Conservation (phyloP, 768 basidiomycete genomes). For the Tulasnella sp. region DNA sequence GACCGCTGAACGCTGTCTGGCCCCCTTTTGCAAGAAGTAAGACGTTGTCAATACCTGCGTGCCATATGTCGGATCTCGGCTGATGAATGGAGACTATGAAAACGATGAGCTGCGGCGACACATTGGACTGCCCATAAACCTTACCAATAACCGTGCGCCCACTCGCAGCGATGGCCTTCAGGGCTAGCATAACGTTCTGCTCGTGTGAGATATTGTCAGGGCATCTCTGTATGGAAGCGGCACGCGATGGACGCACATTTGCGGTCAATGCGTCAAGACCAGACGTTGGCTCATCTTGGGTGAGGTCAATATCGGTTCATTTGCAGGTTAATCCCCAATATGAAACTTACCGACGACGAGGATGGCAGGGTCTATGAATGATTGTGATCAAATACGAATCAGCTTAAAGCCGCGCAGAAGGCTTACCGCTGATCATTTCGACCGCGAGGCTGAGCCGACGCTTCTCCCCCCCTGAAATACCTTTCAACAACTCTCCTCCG, state of each 20-base stretch:
- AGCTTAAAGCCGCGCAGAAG: no score
- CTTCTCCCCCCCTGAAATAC: constrained; percentile 43
- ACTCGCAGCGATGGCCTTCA: constrained; percentile 32
- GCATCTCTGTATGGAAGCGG: background rate
- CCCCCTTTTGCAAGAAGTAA: constrained; percentile 29
- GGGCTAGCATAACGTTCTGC: constrained; percentile 35
- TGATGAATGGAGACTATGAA: constrained; percentile 29
- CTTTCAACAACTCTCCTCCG: constrained; percentile 35
- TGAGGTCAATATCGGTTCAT: background rate
- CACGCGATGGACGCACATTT: background rate
- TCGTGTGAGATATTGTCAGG: background rate
- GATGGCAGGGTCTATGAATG: constrained; percentile 32
- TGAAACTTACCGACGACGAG: constrained; percentile 25
- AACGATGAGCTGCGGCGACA: background rate
- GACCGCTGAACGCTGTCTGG: constrained; percentile 18
- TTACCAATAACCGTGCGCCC: constrained; percentile 35
- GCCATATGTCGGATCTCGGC: constrained; percentile 31
- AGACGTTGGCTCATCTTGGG: constrained; percentile 24
- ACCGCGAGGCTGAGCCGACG: constrained; percentile 36
- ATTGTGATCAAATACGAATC: background rate
- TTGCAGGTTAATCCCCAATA: background rate
- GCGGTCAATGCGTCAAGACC: constrained; percentile 39
- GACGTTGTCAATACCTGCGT: constrained; percentile 27
- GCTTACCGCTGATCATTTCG: constrained; percentile 25
- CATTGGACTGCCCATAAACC: background rate